Evolutionary conservation across 2,329 filamentous ascomycete species (phyloP).

Genomic region (Paraconiothyrium brasiliense): DNA sequence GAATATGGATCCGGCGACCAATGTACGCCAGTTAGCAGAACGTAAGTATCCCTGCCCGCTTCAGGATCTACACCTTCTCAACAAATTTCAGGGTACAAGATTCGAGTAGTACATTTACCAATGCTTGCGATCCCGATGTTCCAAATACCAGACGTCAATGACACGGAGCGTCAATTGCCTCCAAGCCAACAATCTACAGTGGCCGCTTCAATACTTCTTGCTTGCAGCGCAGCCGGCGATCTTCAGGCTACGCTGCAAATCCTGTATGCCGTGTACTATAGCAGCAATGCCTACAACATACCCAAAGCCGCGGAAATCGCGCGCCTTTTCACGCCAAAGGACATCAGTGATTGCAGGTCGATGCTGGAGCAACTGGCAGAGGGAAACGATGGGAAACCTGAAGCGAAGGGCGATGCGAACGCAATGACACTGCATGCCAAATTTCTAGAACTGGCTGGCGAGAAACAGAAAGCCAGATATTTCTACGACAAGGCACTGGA

Average conservation of each 20-base stretch:
- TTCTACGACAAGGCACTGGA: constrained; percentile 38
- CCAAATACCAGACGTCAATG: constrained; percentile 35
- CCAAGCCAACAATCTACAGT: constrained; percentile 36
- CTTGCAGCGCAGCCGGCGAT: constrained; percentile 40
- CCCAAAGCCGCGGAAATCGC: constrained; percentile 26
- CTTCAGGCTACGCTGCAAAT: constrained; percentile 40
- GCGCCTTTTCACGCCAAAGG: constrained; percentile 27
- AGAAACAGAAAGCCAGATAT: constrained; percentile 28
- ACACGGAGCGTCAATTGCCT: constrained; percentile 31
- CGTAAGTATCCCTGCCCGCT: constrained; percentile 27
- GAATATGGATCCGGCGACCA: constrained; percentile 29
- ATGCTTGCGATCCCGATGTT: constrained; percentile 37
- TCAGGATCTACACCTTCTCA: neutral
- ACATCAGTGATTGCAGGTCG: constrained; percentile 30
- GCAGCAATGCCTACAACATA: constrained; percentile 16
- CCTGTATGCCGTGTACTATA: constrained; percentile 36
- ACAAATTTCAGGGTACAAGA: constrained; percentile 36
- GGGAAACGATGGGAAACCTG: neutral
- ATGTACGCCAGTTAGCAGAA: constrained; percentile 29
- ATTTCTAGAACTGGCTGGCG: constrained; percentile 40
- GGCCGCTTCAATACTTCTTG: constrained; percentile 34
- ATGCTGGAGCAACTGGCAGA: constrained; percentile 32
- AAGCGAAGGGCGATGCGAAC: constrained; percentile 25
- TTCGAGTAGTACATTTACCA: constrained; percentile 34
- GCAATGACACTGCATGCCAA: constrained; percentile 42